Evolutionary conservation across 805 yeast genomes (phyloP), one percentile per base, ranked within the genome.

Genomic region (Candida arabinofermentans): DNA sequence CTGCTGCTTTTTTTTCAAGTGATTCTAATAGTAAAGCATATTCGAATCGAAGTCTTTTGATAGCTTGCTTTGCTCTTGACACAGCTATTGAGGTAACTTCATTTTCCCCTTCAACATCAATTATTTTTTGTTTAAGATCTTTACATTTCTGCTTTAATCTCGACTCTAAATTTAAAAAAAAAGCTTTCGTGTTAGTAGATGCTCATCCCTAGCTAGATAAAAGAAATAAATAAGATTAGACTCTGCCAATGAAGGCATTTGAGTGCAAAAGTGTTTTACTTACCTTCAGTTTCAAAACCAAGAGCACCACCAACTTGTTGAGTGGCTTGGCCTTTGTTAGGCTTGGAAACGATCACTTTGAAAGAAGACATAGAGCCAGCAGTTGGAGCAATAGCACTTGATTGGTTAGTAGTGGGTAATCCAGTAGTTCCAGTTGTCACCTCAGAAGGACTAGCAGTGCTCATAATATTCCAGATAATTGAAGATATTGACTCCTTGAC

Each of bases 41-140:
- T 58, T 93, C 98, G 34, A 89, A 72, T 43, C 96, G 76, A 35
- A 87, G 69, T 48, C 97, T 69, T 51, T 87, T 79, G 27, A 90
- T 80, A 8, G 89, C 77, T 22, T 79, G 72, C 48, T 86, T 79
- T 10, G 95, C 81, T 52, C 96, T 77, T 13, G 83, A 75, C 26
- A 93, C 78, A 2, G 93, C 86, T 24, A 88, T 65, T 1, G 89
- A 75, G 40, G 88, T 77, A 7, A 79, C 66, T 57, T 86, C 93
- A 61, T 89, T 91, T 54, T 79, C 79, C 40, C 77, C 81, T 55
- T 88, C 95, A 24, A 89, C 73, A 48, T 83, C 86, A 3, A 68
- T 66, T 29, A 90, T 80, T 53, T 88, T 73, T 49, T 72, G 71
- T 59, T 81, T 81, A 52, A 89, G 70, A 37, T 82, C 90, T 53